Conservation (phyloP, 2,329 filamentous ascomycete genomes). For the Alternaria arbusti region DNA sequence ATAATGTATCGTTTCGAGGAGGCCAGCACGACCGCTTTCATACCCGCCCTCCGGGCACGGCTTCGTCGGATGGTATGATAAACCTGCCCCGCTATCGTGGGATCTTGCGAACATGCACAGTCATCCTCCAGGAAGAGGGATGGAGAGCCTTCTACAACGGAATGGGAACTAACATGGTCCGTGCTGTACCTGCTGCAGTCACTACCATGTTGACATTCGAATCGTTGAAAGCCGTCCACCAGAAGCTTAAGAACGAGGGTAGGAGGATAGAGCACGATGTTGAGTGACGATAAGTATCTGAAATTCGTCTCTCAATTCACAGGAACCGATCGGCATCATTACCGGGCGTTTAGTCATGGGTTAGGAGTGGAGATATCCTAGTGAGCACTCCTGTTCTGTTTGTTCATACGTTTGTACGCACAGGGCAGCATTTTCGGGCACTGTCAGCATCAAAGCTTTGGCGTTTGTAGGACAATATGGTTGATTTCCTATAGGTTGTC, state of each 20-base stretch:
- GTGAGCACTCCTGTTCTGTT: conserved; percentile 26
- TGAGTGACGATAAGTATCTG: background rate
- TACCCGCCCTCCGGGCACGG: conserved; percentile 52
- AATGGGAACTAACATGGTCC: conserved; percentile 96
- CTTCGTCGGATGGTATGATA: conserved; percentile 64
- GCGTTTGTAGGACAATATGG: conserved; percentile 22
- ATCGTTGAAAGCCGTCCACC: conserved; percentile 65
- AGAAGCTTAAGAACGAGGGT: conserved; percentile 61
- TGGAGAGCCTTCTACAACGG: conserved; percentile 97
- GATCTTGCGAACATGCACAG: conserved; percentile 79
- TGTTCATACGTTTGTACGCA: conserved; percentile 31
- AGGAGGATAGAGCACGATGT: conserved; percentile 29
- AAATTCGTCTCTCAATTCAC: background rate
- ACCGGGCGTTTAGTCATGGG: conserved; percentile 24
- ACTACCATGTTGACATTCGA: conserved; percentile 99
- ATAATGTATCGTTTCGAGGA: conserved; percentile 58
- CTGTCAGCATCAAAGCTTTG: conserved; percentile 27
- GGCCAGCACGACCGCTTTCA: conserved; percentile 48
- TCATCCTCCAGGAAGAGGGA: conserved; percentile 87
- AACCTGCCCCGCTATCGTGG: conserved; percentile 71
- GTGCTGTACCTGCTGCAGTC: conserved; percentile 91
- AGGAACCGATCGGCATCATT: conserved; percentile 11
- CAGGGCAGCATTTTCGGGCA: conserved; percentile 24
- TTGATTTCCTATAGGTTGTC: background rate
- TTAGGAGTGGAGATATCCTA: conserved; percentile 22